Base-by-base conservation (phyloP, 2,329 filamentous ascomycete genomes). In the Epichloe typhina region DNA sequence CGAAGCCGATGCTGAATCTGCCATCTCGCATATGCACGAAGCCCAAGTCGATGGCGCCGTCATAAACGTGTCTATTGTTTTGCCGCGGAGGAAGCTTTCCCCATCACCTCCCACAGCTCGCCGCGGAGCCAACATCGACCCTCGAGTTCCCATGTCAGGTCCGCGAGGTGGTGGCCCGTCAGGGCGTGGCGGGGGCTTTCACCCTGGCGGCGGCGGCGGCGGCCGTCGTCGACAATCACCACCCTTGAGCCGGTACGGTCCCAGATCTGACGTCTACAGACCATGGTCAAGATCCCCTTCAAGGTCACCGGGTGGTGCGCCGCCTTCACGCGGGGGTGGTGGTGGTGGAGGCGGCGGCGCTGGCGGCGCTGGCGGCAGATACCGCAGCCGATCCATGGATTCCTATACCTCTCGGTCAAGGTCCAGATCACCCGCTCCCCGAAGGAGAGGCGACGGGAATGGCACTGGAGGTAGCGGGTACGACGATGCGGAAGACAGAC, bases 11-110 rank as follows among this genome's bases (percentile, higher is more conserved):
- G 91, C 93, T 23, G 88, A 96, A 68, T 75, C 82, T 13, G 93
- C 93, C 31, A 94, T 96, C 59, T 82, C 90, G 17, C 87, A 95
- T 64, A 97, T 98, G 93, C 93, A 98, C 67, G 93, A 98, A 70
- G 88, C 87, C n/a, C 87, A 95, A 62, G 71, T 95, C 31, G 90
- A 96, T 66, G 89, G 89, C 48, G 80, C 83, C 21, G 75, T 82
- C 39, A 83, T 96, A 61, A 85, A 84, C 61, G 90, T 96, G 46
- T 93, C 87, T 43, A 93, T 96, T 57, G 88, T 95, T 26, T 74
- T 95, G 37, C 88, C 88, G 0, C 80, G 86, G 47, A 82, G 86
- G 60, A 88, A 88, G 59, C 87, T 95, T 61, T 90, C 87, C 6
- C 82, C 81, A 17, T 81, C 85, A 44, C 90, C 90, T 15, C 88